Conservation (phyloP, 257 asterid genomes). For the Anisodus acutangulus region DNA sequence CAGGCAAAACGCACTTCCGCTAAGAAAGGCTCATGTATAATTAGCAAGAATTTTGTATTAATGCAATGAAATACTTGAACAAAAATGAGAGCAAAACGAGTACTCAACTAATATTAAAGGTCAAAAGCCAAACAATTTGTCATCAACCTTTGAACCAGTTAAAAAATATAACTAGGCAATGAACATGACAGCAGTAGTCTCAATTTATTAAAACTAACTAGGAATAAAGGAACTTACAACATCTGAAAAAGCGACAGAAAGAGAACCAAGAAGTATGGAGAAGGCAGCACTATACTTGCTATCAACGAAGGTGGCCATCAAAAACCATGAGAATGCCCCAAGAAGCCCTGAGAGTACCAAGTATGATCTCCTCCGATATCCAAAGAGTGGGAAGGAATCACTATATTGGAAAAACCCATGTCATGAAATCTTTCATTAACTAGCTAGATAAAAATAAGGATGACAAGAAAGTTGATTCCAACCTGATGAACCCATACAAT, state of each 20-base stretch:
- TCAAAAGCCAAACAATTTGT: slow-evolving; percentile 15
- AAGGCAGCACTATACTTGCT: slow-evolving; percentile 92
- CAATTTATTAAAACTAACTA: slow-evolving; percentile 6
- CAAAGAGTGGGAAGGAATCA: slow-evolving; percentile 92
- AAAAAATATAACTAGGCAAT: neutral
- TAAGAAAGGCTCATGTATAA: neutral
- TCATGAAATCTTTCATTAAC: slow-evolving; percentile 22
- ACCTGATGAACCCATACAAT: slow-evolving; percentile 96
- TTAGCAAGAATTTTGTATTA: neutral
- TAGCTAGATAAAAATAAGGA: slow-evolving; percentile 36
- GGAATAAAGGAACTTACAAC: slow-evolving; percentile 68
- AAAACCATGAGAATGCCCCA: slow-evolving; percentile 93
- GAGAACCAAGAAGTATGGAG: slow-evolving; percentile 92
- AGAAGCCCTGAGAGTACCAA: slow-evolving; percentile 92
- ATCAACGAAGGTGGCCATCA: slow-evolving; percentile 89
- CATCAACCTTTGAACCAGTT: neutral
- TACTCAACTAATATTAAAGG: neutral
- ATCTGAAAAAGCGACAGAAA: slow-evolving; percentile 96
- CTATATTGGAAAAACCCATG: slow-evolving; percentile 42
- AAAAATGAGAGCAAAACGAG: neutral
- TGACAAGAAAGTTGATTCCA: slow-evolving; percentile 31
- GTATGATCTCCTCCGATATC: slow-evolving; percentile 96
- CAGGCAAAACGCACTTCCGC: neutral
- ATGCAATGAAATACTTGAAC: slow-evolving; percentile 6
- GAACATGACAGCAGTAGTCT: neutral